phyloP scores from a whole-genome alignment of 345 rosid genomes.

The sweet orange (Citrus sinensis) region DVS_A1.0 CM039168.1:23243001-23243500 shows the following conservation, averaged over 20 bases:
- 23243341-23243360: conserved; percentile 64
- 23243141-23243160: conserved; percentile 59
- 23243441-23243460: conserved; percentile 61
- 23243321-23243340: conserved; percentile 72
- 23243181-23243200: neutral
- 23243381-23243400: conserved; percentile 50
- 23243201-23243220: neutral
- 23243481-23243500: neutral
- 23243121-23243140: conserved; percentile 38
- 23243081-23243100: conserved; percentile 82
- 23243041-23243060: conserved; percentile 65
- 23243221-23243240: too few relatives aligned
- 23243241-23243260: too few relatives aligned
- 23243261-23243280: conserved; percentile 58
- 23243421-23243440: conserved; percentile 82
- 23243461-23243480: too few relatives aligned
- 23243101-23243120: conserved; percentile 69
- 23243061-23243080: conserved; percentile 77
- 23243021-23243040: conserved; percentile 56
- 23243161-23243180: neutral
- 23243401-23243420: conserved; percentile 71
- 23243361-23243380: conserved; percentile 53
- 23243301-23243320: conserved; percentile 56
- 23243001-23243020: conserved; percentile 80
- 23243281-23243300: conserved; percentile 13